phyloP scores from a whole-genome alignment of 192 early-diverging fungal species.

The Coemansia reversa region DNA sequence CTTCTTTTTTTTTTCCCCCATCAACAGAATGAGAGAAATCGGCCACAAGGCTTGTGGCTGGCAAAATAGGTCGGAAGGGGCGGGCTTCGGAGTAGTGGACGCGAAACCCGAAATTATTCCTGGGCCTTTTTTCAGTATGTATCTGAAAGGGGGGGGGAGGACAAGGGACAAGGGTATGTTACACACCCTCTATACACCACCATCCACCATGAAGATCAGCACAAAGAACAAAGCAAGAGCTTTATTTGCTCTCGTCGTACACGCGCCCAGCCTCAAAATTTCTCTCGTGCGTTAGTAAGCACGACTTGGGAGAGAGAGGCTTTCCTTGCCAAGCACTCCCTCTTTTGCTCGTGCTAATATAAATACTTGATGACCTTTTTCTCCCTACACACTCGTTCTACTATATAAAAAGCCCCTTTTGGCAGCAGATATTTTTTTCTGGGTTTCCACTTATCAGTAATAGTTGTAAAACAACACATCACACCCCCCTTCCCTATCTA shows the following conservation, averaged over 20 bases:
- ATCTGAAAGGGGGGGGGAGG: not conserved
- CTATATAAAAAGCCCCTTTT: not conserved
- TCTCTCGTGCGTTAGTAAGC: not conserved
- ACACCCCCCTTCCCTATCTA: too few species aligned
- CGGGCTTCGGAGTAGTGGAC: conserved; percentile 38
- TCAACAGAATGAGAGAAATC: not conserved
- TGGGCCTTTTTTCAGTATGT: not conserved
- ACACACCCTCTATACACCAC: not conserved
- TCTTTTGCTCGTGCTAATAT: too few species aligned
- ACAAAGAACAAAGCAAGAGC: not conserved
- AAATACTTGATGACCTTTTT: not conserved
- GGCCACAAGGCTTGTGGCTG: not conserved
- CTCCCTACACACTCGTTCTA: too few species aligned
- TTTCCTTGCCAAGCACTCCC: too few species aligned
- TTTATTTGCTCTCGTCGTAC: not conserved
- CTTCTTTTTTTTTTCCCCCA: too few species aligned
- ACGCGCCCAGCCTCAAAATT: conserved; percentile 1
- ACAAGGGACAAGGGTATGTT: not conserved
- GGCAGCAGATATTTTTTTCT: conserved; percentile 1
- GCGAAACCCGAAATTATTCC: conserved; percentile 38
- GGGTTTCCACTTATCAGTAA: not conserved
- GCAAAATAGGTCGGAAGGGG: not conserved
- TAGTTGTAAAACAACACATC: too few species aligned
- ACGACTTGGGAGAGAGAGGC: too few species aligned
- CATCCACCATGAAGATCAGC: not conserved